Conservation (phyloP, 169 alveolate species). For the Cryptosporidium andersoni region DNA sequence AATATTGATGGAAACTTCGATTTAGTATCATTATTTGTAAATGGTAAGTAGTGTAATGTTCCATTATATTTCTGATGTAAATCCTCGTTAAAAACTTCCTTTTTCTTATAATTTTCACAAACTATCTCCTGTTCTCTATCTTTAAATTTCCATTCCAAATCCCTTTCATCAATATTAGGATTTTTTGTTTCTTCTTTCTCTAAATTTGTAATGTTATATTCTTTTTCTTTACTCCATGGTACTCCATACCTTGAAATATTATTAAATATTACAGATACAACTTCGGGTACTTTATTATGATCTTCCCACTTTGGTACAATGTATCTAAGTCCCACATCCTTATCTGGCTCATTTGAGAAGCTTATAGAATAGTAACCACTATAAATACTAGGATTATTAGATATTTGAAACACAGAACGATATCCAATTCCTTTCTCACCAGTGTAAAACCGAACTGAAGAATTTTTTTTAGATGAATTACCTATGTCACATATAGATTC, state of each 20-base stretch:
- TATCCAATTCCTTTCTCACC: constrained; percentile 70
- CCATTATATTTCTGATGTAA: background rate
- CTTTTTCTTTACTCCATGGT: constrained; percentile 33
- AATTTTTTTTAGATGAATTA: constrained; percentile 65
- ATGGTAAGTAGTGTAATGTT: constrained; percentile 58
- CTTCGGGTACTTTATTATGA: constrained; percentile 30
- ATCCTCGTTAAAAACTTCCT: background rate
- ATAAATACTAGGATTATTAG: constrained; percentile 56
- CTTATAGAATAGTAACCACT: constrained; percentile 56
- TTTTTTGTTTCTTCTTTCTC: too few species aligned
- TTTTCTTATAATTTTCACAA: too few species aligned
- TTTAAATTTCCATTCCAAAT: too few species aligned
- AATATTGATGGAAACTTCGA: constrained; percentile 24
- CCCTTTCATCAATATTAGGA: too few species aligned
- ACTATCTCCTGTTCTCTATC: too few species aligned
- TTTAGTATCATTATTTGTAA: constrained; percentile 21
- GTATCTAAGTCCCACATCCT: constrained; percentile 49
- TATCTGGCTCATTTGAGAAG: constrained; percentile 49
- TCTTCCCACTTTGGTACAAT: constrained; percentile 69
- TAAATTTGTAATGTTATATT: background rate
- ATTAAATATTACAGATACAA: constrained; percentile 12
- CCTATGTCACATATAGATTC: constrained; percentile 76
- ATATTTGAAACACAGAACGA: constrained; percentile 35
- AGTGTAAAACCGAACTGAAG: constrained; percentile 33
- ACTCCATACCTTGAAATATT: constrained; percentile 32